Conservation (phyloP, 495 filamentous ascomycete genomes). For the Bombardia bombarda region DNA sequence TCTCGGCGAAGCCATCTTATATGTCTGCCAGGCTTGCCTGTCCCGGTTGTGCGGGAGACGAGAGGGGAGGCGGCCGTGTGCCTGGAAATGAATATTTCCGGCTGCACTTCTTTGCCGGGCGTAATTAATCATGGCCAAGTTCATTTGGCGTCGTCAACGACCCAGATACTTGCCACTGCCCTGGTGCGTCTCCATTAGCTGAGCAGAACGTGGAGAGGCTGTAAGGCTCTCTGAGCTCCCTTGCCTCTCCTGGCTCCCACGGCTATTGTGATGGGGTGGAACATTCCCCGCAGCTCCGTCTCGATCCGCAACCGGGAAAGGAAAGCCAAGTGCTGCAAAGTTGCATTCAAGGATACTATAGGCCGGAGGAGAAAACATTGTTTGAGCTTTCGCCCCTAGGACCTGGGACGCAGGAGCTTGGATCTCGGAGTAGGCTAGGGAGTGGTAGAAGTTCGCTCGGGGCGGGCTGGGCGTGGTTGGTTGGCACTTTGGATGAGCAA, state of each 20-base stretch:
- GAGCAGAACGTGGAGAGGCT: no score
- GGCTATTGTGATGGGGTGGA: slow-evolving; percentile 7
- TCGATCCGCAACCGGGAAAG: slow-evolving; percentile 9
- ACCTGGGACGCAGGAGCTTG: no score
- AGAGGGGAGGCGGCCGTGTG: slow-evolving; percentile 4
- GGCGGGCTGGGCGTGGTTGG: not conserved
- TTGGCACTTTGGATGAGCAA: slow-evolving; percentile 27
- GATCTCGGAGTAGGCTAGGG: not conserved
- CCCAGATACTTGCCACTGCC: no score
- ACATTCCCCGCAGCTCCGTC: slow-evolving; percentile 12
- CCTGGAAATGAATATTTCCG: slow-evolving; percentile 14
- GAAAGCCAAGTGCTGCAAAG: slow-evolving; percentile 1
- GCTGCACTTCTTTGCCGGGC: slow-evolving; percentile 20
- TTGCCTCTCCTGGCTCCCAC: no score
- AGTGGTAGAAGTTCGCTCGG: slow-evolving; percentile 7
- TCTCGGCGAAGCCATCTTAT: slow-evolving; percentile 10
- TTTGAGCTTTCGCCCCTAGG: no score
- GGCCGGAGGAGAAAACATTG: no score
- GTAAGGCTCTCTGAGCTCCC: no score
- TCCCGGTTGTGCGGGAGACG: slow-evolving; percentile 9
- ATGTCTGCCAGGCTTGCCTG: slow-evolving; percentile 1
- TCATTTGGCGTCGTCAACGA: slow-evolving; percentile 14
- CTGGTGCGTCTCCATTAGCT: no score
- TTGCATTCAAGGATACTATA: not conserved
- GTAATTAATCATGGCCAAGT: slow-evolving; percentile 17